These are phyloP conservation scores for Gomphus sp. DNA, from an alignment of 1,284 basidiomycete species.

Conservation along the genomic window DNA sequence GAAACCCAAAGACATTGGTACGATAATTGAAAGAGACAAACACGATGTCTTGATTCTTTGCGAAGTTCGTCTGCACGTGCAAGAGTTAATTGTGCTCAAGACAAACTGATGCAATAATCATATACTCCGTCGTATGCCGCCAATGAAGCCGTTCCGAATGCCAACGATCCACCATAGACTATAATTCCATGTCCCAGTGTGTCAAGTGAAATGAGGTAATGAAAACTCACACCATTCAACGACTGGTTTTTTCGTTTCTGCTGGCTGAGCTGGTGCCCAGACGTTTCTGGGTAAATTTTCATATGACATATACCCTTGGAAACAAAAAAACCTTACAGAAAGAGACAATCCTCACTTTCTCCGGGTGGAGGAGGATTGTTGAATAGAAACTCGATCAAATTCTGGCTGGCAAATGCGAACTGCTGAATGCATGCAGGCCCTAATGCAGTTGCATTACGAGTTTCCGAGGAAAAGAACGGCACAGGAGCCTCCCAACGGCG, in stretches of 20 bases:
- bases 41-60: conserved; percentile 14
- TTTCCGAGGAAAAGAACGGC: conserved; percentile 7
- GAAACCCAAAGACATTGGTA: conserved; percentile 15
- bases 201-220: not conserved
- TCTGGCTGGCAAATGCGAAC: conserved; percentile 7
- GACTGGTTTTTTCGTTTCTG: conserved; percentile 9
- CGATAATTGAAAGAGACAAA: conserved; percentile 15
- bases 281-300: conserved; percentile 11
- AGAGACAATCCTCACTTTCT: conserved; percentile 10
- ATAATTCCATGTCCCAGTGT: not conserved
- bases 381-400: not conserved
- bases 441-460: conserved; percentile 11
- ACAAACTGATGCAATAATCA: not conserved
- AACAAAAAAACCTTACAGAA: not conserved
- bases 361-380: conserved; percentile 6
- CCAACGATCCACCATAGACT: conserved; percentile 7
- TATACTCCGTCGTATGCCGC: too few relatives aligned
- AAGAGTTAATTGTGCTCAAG: not conserved
- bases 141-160: conserved; percentile 11
- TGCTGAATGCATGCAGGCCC: conserved; percentile 15
- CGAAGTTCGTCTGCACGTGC: conserved; percentile 7
- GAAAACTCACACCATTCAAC: conserved; percentile 13
- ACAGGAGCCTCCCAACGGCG: conserved; percentile 15
- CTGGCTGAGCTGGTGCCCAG: conserved; percentile 10
- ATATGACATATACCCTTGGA: not conserved